phyloP scores from a whole-genome alignment of 768 basidiomycete species.

The Termitomyces sp. region DNA sequence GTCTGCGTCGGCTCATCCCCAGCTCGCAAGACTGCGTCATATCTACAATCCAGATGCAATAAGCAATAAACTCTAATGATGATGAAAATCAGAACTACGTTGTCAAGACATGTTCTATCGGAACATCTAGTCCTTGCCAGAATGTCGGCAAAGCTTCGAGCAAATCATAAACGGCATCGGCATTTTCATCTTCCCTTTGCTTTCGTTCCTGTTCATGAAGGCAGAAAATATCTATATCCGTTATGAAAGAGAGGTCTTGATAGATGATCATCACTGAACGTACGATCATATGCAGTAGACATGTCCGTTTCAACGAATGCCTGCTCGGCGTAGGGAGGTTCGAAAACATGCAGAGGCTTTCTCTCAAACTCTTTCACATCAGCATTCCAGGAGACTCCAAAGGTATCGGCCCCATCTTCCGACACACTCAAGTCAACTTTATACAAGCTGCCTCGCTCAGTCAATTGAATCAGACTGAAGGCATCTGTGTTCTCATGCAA shows the following conservation, averaged over 20 bases:
- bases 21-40: constrained; percentile 57
- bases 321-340: constrained; percentile 43
- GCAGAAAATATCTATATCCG: constrained; percentile 37
- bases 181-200: constrained; percentile 31
- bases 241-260: not conserved
- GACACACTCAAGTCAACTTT: constrained; percentile 35
- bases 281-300: constrained; percentile 53
- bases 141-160: constrained; percentile 53
- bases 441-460: constrained; percentile 43
- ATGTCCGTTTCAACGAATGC: constrained; percentile 48
- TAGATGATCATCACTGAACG: constrained; percentile 15
- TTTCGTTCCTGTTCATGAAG: constrained; percentile 23
- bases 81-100: constrained; percentile 38
- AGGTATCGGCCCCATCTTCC: constrained; percentile 14
- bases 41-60: constrained; percentile 34
- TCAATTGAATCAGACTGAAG: constrained; percentile 43
- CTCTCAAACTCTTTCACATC: constrained; percentile 36
- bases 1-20: constrained; percentile 42
- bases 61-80: not conserved
- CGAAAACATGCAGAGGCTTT: constrained; percentile 27
- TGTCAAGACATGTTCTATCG: constrained; percentile 56
- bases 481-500: constrained; percentile 18
- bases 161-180: constrained; percentile 40
- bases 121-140: constrained; percentile 50
- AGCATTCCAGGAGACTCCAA: constrained; percentile 34